Base-by-base conservation (phyloP, 2,329 filamentous ascomycete species). In the Pseudogymnoascus sp. region DNA sequence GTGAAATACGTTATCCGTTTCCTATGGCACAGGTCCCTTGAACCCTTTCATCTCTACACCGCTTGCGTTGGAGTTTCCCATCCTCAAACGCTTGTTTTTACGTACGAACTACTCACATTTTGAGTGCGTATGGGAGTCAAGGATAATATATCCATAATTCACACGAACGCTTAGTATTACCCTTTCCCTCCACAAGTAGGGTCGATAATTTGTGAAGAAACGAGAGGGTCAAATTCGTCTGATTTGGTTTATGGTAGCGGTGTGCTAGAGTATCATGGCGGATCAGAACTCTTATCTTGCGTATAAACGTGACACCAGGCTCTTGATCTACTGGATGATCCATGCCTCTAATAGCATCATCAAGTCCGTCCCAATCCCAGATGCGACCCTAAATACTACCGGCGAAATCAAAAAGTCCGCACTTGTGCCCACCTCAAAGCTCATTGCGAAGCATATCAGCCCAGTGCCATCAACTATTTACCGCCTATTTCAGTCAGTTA, bases 231-330 rank as follows among this genome's bases (percentile, higher is more conserved):
- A 12, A 12, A 4, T 7, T 31, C 28, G 7, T 31, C 28, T 31
- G 8, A 16, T 42, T 10, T 40, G 37, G 37, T 40, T 3, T 44
- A 44, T 44, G 40, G 3, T 44, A 21, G 18, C 12, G 16, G 40
- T 23, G 23, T 21, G 38, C 47, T 40, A 40, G 38, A 40, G n/a
- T 10, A 40, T 6, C 18, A 68, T 68, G 65, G 63, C 64, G 31
- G 63, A 64, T 40, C 69, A 68, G 1, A 76, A 75, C 44, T 61
- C 67, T 0, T 78, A 78, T 28, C 65, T 75, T 18, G 62, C 62
- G 5, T 79, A 78, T 68, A 79, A 78, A 63, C 72, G 68, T 33
- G 74, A 79, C 47, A 76, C 73, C 0, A 74, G 68, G 50, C 68
- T 72, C 12, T 65, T 77, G 0, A 61, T 77, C 2, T 76, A 74